Evolutionary conservation across 495 filamentous ascomycete species (phyloP).

Genomic region (Oidiodendron maius): DNA sequence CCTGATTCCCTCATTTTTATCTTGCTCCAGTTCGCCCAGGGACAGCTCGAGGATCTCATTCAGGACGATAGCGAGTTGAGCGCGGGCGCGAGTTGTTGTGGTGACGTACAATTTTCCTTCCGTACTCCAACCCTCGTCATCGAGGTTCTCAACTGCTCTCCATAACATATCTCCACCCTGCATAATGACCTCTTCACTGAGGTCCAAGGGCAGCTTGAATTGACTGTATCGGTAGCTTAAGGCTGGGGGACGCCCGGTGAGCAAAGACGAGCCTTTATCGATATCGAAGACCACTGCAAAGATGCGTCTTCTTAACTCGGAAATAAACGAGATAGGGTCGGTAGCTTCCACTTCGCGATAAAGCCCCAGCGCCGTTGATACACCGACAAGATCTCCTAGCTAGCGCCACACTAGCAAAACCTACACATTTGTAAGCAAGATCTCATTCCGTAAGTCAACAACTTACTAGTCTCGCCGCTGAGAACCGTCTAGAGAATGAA

Average conservation of each 20-base stretch:
- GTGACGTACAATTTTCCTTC: slow-evolving; percentile 7
- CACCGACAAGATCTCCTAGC: slow-evolving; percentile 18
- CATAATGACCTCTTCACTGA: slow-evolving; percentile 20
- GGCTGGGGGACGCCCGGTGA: slow-evolving; percentile 19
- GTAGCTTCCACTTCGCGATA: slow-evolving; percentile 15
- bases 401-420: slow-evolving; percentile 20
- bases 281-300: slow-evolving; percentile 14
- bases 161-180: slow-evolving; percentile 12
- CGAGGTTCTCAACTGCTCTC: slow-evolving; percentile 10
- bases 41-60: slow-evolving; percentile 20
- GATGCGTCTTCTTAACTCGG: slow-evolving; percentile 13
- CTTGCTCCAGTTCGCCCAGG: slow-evolving; percentile 13
- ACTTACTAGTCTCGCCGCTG: slow-evolving; percentile 23
- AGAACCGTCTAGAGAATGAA: slow-evolving; percentile 19
- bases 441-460: background rate
- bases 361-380: slow-evolving; percentile 18
- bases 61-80: slow-evolving; percentile 6
- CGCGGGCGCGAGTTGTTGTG: slow-evolving; percentile 4
- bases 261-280: slow-evolving; percentile 14
- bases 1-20: slow-evolving; percentile 14
- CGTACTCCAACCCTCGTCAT: slow-evolving; percentile 18
- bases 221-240: slow-evolving; percentile 12
- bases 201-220: slow-evolving; percentile 15
- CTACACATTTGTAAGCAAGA: background rate
- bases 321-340: slow-evolving; percentile 9